A percentile compares a stretch with the other conserved stretches of the same genome.
Conservation (phyloP, 2,329 filamentous ascomycete genomes). For the Fusarium sacchari region DNA sequence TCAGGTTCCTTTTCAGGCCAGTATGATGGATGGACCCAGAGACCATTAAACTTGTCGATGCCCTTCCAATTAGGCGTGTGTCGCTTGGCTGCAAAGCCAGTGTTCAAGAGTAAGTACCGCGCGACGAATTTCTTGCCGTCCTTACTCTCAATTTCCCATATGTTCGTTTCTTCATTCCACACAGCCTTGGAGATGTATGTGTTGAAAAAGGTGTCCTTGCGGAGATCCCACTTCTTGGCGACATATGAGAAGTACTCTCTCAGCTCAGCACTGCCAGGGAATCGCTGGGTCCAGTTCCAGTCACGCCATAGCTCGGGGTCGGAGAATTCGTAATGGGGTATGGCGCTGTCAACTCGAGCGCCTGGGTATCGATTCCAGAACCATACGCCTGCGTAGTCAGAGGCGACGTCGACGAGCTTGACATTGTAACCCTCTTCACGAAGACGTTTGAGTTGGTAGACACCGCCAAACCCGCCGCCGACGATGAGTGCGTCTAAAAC, state of each 20-base stretch:
- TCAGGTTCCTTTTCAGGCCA: background rate
- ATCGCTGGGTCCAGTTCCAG: background rate
- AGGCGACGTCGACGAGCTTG: background rate
- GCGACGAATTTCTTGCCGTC: background rate
- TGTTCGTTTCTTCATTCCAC: background rate
- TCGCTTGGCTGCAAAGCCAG: background rate
- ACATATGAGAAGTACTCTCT: background rate
- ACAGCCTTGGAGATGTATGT: conserved; percentile 51
- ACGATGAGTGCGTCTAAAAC: background rate
- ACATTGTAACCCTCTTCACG: background rate
- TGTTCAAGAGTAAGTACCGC: background rate
- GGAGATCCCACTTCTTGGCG: conserved; percentile 5
- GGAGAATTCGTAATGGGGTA: background rate
- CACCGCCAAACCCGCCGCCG: background rate
- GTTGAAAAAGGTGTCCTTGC: conserved; percentile 31
- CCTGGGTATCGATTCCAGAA: background rate
- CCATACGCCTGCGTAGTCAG: background rate
- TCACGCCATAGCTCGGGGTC: background rate
- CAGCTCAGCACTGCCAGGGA: background rate
- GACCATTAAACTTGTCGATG: background rate
- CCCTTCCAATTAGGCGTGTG: background rate
- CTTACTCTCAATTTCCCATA: background rate
- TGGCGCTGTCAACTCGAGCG: background rate
- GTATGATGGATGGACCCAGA: background rate
- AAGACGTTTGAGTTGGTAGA: background rate